Evolutionary conservation across 768 basidiomycete species (phyloP), one percentile per base, ranked within the genome.

Genomic region (Termitomyces sp.): DNA sequence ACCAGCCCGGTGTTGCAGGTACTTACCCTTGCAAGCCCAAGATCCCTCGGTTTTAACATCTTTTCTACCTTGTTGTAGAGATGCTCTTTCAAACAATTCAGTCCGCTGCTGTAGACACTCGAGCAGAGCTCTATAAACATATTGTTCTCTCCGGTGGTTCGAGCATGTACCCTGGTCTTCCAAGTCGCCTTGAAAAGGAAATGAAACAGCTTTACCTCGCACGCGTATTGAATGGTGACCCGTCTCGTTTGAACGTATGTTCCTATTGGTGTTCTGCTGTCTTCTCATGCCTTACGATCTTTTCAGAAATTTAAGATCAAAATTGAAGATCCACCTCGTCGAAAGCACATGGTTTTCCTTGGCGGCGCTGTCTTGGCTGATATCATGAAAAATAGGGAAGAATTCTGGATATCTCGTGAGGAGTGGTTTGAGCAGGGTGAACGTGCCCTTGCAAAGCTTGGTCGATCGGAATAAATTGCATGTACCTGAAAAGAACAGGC

Each of bases 301-400:
- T 10, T 36, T 35, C 68, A 99, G 96, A 96, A 98, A 88, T 98
- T 99, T 82, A 98, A 99, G 79, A 95, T 98, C 70, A 86, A 88
- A 47, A 98, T 98, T 65, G 96, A 99, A 72, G 97, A 98, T 72
- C 94, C 96, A 30, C 97, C 97, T 32, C 88, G 94, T 68, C 84
- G 97, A 68, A 98, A 98, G 74, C 96, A 98, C 73, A 97, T 97
- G 95, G 96, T 98, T 38, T 98, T 98, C 87, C 83, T 98, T 8
- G 97, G 97, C 26, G 97, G 97, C 48, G 96, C 94, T n/a, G 96
- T 98, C 5, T 77, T 99, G 32, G 96, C 94, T 2, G 96, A 98
- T 72, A 98, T 98, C 74, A 98, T 98, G 97, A 96, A 96, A 77
- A 81, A 78, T 68, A 84, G 92, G 10, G 84, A 91, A 68, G 91